These are phyloP conservation scores for Pythium scleroteichum DNA, from an alignment of 352 stramenopile genomes.

Conservation along the genomic window DNA sequence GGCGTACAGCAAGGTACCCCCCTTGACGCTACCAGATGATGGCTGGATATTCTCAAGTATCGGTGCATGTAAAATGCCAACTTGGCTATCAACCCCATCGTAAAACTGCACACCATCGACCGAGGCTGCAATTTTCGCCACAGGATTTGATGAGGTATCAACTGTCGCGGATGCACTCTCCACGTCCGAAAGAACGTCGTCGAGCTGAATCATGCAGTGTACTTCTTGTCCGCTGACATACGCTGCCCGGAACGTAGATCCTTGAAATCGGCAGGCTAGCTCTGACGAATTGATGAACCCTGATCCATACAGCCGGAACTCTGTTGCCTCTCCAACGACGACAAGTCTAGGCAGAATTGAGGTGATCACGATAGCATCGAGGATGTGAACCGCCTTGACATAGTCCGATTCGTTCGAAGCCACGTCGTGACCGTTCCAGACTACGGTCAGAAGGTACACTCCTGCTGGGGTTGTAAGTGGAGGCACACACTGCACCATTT, in stretches of 20 bases:
- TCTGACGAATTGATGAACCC: constrained; percentile 3
- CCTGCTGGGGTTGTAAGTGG: constrained; percentile 3
- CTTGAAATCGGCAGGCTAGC: constrained; percentile 14
- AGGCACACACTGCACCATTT: constrained; percentile 7
- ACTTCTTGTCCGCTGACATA: constrained; percentile 15
- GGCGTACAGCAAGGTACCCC: constrained; percentile 6
- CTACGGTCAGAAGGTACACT: constrained; percentile 10
- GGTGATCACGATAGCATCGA: background rate
- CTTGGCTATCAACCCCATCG: background rate
- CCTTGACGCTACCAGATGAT: background rate
- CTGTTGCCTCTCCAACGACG: constrained; percentile 1
- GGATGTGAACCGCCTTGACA: background rate
- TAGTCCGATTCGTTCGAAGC: background rate
- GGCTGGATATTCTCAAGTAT: constrained; percentile 3
- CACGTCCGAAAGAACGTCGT: too few species aligned
- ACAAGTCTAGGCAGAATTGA: constrained; percentile 9
- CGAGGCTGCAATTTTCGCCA: constrained; percentile 5
- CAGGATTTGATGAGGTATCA: too few species aligned
- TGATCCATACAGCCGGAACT: constrained; percentile 1
- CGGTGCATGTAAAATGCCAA: background rate
- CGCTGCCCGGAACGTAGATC: background rate
- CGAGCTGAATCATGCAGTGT: background rate
- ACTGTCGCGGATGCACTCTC: too few species aligned
- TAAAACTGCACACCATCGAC: constrained; percentile 15
- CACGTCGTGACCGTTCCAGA: constrained; percentile 27